Evolutionary conservation across 352 stramenopile species (phyloP).

Genomic region (Pythium aquatile): DNA sequence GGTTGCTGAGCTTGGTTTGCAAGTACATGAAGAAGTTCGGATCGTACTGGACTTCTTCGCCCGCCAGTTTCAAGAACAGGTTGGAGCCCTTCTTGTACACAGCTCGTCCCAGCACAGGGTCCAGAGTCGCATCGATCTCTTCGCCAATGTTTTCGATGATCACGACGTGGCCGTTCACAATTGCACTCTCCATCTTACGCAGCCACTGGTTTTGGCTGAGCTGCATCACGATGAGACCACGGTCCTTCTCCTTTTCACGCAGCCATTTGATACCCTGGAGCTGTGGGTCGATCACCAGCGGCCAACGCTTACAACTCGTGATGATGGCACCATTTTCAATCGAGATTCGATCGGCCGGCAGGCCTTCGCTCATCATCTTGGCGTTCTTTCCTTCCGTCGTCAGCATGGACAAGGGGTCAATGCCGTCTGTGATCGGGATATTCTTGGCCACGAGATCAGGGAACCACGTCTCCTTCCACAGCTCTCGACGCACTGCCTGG

Average conservation of each 20-base stretch:
- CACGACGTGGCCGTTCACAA: slow-evolving; percentile 94
- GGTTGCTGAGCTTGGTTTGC: slow-evolving; percentile 92
- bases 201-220: slow-evolving; percentile 97
- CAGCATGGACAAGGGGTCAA: slow-evolving; percentile 95
- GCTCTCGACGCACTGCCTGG: slow-evolving; percentile 84
- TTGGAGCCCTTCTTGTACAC: slow-evolving; percentile 96
- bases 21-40: slow-evolving; percentile 93
- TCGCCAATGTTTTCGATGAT: slow-evolving; percentile 98
- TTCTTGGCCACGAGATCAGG: slow-evolving; percentile 88
- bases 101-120: slow-evolving; percentile 93
- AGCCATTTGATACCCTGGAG: slow-evolving; percentile 99
- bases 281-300: slow-evolving; percentile 97
- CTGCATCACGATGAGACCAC: slow-evolving; percentile 91
- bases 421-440: slow-evolving; percentile 93
- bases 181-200: slow-evolving; percentile 91
- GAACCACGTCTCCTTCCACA: slow-evolving; percentile 84
- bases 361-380: slow-evolving; percentile 97
- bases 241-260: slow-evolving; percentile 92
- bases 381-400: slow-evolving; percentile 96
- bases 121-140: slow-evolving; percentile 96
- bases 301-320: slow-evolving; percentile 97
- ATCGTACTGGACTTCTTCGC: slow-evolving; percentile 97
- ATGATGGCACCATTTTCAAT: slow-evolving; percentile 98
- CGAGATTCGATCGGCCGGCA: slow-evolving; percentile 96
- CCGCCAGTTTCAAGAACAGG: slow-evolving; percentile 93